phyloP scores from a whole-genome alignment of 441 rosid species.

The Arabidopsis lyrata region DNA sequence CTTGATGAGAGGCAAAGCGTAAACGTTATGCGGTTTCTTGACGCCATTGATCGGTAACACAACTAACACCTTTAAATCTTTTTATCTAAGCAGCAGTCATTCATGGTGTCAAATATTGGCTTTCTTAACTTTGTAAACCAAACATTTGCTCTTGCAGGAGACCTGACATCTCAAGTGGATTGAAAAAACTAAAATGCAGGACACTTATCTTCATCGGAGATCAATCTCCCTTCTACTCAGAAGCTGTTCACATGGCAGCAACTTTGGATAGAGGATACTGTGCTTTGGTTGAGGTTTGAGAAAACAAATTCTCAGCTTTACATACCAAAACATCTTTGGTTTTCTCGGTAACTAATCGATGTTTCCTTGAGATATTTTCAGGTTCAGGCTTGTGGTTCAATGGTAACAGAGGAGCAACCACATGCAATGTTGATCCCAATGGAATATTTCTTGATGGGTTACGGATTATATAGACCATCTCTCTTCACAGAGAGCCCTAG shows the following conservation, averaged over 20 bases:
- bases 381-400: slow-evolving; percentile 86
- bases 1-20: slow-evolving; percentile 83
- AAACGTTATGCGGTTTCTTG: slow-evolving; percentile 77
- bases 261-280: slow-evolving; percentile 65
- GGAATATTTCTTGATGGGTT: slow-evolving; percentile 86
- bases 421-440: slow-evolving; percentile 80
- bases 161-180: slow-evolving; percentile 70
- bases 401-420: slow-evolving; percentile 91
- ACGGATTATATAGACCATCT: slow-evolving; percentile 68
- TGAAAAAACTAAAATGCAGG: slow-evolving; percentile 72
- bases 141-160: slow-evolving; percentile 64
- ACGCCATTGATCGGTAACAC: slow-evolving; percentile 72
- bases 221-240: slow-evolving; percentile 65
- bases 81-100: not conserved
- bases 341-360: not conserved
- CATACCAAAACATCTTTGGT: not conserved
- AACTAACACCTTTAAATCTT: slow-evolving; percentile 15
- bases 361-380: slow-evolving; percentile 29
- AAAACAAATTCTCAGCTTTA: not conserved
- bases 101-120: not conserved
- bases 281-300: slow-evolving; percentile 76
- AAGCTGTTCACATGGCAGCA: slow-evolving; percentile 71
- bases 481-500: slow-evolving; percentile 65
- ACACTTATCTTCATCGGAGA: slow-evolving; percentile 83
- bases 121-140: slow-evolving; percentile 1